Base-by-base conservation (phyloP, 768 basidiomycete species). In the Xerocomus spinulosus region DNA sequence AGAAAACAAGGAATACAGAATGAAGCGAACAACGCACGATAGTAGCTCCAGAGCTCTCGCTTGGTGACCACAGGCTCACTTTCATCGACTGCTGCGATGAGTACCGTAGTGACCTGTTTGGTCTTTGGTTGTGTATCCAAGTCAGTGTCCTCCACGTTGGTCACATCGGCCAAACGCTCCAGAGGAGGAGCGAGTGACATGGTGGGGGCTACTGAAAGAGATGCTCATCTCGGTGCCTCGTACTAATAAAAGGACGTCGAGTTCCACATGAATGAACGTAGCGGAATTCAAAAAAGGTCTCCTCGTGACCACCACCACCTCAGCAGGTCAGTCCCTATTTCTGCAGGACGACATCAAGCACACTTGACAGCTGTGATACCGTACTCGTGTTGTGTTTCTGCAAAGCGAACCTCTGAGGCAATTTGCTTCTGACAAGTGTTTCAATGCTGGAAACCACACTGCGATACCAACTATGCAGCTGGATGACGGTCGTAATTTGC, bases 1-100 rank as follows among this genome's bases (percentile, higher is more conserved):
- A 39, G 42, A 36, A 50, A 39, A 49, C 32, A 9, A 20, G 12
- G 15, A 8, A 26, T 28, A 20, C 26, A 41, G 5, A 10, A 7
- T 24, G 4, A 20, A 33, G 12, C 2, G 6, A 5, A 30, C 1
- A 17, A 47, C 61, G 39, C 28, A 87, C 86, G 52, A 62, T 89
- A 89, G 59, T 89, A 91, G 44, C 80, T 81, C 88, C 87, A 91
- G 8, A 91, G 68, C 60, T 91, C 88, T 58, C 64, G 77, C 41
- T 82, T 73, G 15, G 82, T 87, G 5, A 89, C 87, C 8, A 83
- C 60, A 0, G 87, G 87, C 46, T 85, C 87, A 35, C 81, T 68
- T 51, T 72, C 69, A 36, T 51, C 62, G 32, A 76, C 68, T 0
- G 70, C 64, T 0, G 73, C 73, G 2, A 78, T 63, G 40, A 74